A percentile compares a stretch with the other conserved stretches of the same genome.
Evolutionary conservation across 2,329 filamentous ascomycete genomes (phyloP).

Genomic region (Xylaria sp.): DNA sequence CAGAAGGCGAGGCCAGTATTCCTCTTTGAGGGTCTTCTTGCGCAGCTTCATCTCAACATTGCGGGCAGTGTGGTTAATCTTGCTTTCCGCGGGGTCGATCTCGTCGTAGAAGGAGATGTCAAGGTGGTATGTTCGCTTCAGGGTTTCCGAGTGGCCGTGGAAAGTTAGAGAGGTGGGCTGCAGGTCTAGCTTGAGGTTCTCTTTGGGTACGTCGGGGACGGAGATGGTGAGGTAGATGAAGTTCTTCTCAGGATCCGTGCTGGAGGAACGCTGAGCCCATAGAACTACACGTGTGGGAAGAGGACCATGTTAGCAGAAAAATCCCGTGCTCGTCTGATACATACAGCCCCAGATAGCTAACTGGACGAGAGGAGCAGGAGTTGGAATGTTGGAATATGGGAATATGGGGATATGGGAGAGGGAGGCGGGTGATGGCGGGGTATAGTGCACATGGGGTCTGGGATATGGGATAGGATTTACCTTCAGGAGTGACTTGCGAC

Average conservation of each 20-base stretch:
- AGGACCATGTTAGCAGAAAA: constrained; percentile 22
- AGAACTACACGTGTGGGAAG: constrained; percentile 69
- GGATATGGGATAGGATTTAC: constrained; percentile 45
- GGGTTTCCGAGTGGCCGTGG: constrained; percentile 81
- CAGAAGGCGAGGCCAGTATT: constrained; percentile 95
- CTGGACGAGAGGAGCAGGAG: neutral
- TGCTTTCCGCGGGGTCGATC: constrained; percentile 86
- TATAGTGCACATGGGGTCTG: constrained; percentile 10
- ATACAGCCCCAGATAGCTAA: neutral
- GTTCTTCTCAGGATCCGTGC: constrained; percentile 84
- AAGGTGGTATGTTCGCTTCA: constrained; percentile 88
- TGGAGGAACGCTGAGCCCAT: constrained; percentile 96
- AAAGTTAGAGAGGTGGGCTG: constrained; percentile 82
- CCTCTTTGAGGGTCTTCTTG: constrained; percentile 95
- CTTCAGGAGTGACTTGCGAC: constrained; percentile 53
- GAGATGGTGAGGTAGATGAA: constrained; percentile 93
- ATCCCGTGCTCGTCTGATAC: too few species aligned
- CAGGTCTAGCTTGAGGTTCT: constrained; percentile 83
- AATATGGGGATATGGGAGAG: constrained; percentile 8
- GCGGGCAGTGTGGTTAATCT: constrained; percentile 87
- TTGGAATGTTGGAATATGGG: neutral
- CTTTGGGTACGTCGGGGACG: constrained; percentile 82
- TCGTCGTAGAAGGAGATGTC: constrained; percentile 89
- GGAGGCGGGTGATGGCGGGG: constrained; percentile 22
- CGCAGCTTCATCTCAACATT: constrained; percentile 90